phyloP scores from a whole-genome alignment of 129 eudicot species.

The sunflower (Helianthus annuus) region DNA sequence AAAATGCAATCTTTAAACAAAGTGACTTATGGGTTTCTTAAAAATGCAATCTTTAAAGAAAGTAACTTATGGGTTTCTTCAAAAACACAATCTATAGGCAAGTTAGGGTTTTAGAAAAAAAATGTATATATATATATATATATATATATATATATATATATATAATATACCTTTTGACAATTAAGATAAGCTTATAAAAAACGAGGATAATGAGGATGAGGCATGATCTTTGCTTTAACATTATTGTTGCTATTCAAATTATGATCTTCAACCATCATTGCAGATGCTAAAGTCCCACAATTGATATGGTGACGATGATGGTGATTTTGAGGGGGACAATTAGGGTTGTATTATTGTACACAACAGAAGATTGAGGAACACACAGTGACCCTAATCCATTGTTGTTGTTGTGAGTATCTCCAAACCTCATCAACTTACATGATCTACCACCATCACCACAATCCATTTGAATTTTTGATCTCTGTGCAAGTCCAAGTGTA shows the following conservation, averaged over 20 bases:
- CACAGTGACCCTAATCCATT: slow-evolving; percentile 26
- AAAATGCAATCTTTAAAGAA: too few species aligned
- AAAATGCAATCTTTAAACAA: neutral
- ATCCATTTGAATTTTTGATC: slow-evolving; percentile 1
- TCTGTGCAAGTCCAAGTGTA: slow-evolving; percentile 9
- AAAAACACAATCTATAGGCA: neutral
- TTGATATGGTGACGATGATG: slow-evolving; percentile 30
- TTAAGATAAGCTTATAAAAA: slow-evolving; percentile 81
- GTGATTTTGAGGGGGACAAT: slow-evolving; percentile 37
- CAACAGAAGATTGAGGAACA: slow-evolving; percentile 36
- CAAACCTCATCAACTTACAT: slow-evolving; percentile 55
- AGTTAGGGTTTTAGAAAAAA: slow-evolving; percentile 24
- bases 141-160: slow-evolving; percentile 4
- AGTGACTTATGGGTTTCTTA: neutral
- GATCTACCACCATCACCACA: slow-evolving; percentile 36
- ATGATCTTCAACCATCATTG: slow-evolving; percentile 34
- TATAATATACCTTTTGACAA: slow-evolving; percentile 63
- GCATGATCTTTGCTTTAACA: slow-evolving; percentile 71
- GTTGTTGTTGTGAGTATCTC: slow-evolving; percentile 30
- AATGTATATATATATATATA: neutral
- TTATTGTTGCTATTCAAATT: slow-evolving; percentile 14
- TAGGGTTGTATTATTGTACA: slow-evolving; percentile 37
- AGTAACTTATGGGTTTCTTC: too few species aligned
- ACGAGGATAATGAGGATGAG: slow-evolving; percentile 96
- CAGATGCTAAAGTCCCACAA: slow-evolving; percentile 22